Percentiles rank a stretch among this genome's conserved stretches.
These are phyloP conservation scores for Penicillium verrucosum DNA, from an alignment of 2,329 filamentous ascomycete species.

Conservation along the genomic window DNA sequence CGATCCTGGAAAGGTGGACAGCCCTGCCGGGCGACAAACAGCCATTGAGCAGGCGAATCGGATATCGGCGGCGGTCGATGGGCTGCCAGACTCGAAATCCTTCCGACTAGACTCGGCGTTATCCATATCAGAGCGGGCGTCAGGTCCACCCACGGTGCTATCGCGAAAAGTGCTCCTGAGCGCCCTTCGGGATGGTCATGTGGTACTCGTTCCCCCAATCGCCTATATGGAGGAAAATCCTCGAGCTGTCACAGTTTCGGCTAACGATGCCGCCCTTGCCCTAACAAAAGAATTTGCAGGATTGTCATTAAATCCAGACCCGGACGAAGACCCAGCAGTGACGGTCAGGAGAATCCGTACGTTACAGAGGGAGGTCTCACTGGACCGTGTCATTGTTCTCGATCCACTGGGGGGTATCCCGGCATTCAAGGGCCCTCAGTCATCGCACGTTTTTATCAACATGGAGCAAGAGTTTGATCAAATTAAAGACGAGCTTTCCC, in stretches of 20 bases:
- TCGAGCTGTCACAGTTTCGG: constrained; percentile 48
- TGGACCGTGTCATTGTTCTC: constrained; percentile 85
- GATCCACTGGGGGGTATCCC: constrained; percentile 86
- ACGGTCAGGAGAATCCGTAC: constrained; percentile 40
- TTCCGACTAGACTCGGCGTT: constrained; percentile 63
- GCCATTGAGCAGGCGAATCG: constrained; percentile 66
- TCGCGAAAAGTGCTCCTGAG: constrained; percentile 58
- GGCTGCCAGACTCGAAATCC: constrained; percentile 64
- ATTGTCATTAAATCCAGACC: constrained; percentile 49
- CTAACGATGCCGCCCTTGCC: constrained; percentile 68
- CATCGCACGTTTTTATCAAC: constrained; percentile 83
- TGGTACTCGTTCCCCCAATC: constrained; percentile 66
- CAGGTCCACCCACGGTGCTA: constrained; percentile 36
- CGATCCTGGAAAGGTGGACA: constrained; percentile 58
- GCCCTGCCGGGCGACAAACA: constrained; percentile 42
- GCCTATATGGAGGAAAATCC: constrained; percentile 56
- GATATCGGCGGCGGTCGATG: constrained; percentile 71
- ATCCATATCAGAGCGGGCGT: constrained; percentile 33
- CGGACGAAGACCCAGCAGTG: constrained; percentile 44
- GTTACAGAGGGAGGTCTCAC: constrained; percentile 54
- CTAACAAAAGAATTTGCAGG: constrained; percentile 74
- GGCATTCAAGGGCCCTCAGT: constrained; percentile 55
- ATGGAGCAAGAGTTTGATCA: constrained; percentile 81
- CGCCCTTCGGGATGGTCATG: constrained; percentile 64
- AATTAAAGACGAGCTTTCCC: constrained; percentile 61